Conservation (phyloP, 805 yeast genomes). For the Kuraishia ogatae region DNA sequence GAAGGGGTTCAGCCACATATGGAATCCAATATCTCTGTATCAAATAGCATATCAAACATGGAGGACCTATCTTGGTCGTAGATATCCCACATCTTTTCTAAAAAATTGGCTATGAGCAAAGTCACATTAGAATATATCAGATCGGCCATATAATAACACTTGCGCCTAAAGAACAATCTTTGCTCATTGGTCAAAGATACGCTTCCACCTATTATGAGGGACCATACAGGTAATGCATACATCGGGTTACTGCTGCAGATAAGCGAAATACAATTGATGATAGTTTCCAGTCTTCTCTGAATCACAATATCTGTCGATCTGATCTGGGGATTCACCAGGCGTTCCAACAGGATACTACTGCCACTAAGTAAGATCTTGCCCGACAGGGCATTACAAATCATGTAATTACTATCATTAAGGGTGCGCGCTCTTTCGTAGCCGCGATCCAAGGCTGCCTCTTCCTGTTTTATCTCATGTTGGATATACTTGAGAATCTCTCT, state of each 20-base stretch:
- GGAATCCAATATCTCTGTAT: background rate
- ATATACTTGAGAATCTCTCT: background rate
- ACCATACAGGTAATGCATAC: background rate
- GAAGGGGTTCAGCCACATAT: background rate
- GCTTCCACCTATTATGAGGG: background rate
- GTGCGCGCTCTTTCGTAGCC: background rate
- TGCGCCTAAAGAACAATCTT: background rate
- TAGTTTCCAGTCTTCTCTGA: background rate
- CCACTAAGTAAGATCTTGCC: background rate
- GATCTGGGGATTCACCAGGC: background rate
- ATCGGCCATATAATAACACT: background rate
- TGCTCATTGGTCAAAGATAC: background rate
- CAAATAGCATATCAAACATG: background rate
- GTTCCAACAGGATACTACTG: background rate
- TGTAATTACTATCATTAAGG: background rate
- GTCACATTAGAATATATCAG: background rate
- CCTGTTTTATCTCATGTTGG: background rate
- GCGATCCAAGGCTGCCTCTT: background rate
- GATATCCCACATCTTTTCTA: background rate
- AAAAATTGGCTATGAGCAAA: background rate
- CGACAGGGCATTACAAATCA: background rate
- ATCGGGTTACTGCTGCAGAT: background rate
- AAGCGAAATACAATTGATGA: background rate
- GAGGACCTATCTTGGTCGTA: background rate
- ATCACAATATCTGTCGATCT: background rate